Percentiles rank a stretch among this genome's conserved stretches.
These are phyloP conservation scores for Neoboletus brunneissimus DNA, from an alignment of 768 basidiomycete genomes.

Conservation along the genomic window DNA sequence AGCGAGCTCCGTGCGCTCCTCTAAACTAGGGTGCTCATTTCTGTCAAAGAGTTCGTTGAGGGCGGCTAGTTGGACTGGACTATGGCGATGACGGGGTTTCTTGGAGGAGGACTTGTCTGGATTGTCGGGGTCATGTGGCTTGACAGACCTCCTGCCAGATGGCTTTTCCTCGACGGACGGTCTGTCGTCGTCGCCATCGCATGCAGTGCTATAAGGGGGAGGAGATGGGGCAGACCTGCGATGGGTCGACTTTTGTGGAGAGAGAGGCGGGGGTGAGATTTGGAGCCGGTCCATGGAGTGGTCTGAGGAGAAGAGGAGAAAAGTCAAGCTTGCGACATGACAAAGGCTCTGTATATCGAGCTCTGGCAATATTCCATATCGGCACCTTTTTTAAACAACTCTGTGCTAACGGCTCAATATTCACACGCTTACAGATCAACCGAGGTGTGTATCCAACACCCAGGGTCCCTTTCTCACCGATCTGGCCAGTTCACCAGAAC, in stretches of 20 bases:
- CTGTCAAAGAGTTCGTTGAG: slow-evolving; percentile 77
- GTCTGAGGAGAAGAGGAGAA: slow-evolving; percentile 31
- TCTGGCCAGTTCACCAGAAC: not conserved
- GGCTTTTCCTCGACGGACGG: slow-evolving; percentile 25
- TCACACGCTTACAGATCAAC: slow-evolving; percentile 28
- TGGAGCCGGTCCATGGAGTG: slow-evolving; percentile 26
- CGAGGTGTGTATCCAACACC: not conserved
- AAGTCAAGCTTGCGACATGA: slow-evolving; percentile 37
- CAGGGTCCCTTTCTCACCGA: not conserved
- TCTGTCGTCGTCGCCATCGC: slow-evolving; percentile 24
- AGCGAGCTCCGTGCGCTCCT: slow-evolving; percentile 65
- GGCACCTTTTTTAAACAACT: slow-evolving; percentile 35
- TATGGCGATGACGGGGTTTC: slow-evolving; percentile 79
- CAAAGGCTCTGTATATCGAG: slow-evolving; percentile 40
- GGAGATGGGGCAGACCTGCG: slow-evolving; percentile 13
- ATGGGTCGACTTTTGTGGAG: slow-evolving; percentile 10
- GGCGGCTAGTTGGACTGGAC: slow-evolving; percentile 66
- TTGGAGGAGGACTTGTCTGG: slow-evolving; percentile 38
- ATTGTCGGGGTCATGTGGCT: slow-evolving; percentile 22
- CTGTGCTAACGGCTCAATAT: slow-evolving; percentile 28
- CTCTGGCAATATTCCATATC: slow-evolving; percentile 40
- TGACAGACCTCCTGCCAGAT: slow-evolving; percentile 21
- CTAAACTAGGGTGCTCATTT: slow-evolving; percentile 71
- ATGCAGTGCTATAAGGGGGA: slow-evolving; percentile 3
- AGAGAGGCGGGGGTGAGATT: slow-evolving; percentile 14